Percentiles rank a stretch among this genome's conserved stretches.
phyloP scores from a whole-genome alignment of 2,329 filamentous ascomycete species.

The Botrytis byssoidea region DNA sequence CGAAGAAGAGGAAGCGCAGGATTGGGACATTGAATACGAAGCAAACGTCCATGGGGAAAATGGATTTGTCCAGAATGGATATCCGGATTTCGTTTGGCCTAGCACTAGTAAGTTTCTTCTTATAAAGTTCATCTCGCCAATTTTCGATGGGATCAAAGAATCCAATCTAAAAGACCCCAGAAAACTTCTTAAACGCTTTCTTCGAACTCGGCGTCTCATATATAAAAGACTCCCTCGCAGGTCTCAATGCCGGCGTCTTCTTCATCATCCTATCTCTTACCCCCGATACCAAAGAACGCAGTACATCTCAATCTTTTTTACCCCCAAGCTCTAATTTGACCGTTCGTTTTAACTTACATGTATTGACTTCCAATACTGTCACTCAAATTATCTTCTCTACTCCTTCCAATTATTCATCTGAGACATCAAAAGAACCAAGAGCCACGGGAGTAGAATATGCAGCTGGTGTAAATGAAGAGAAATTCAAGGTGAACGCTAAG shows the following conservation, averaged over 20 bases:
- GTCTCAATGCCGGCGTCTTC: slow-evolving; percentile 1
- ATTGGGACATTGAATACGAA: slow-evolving; percentile 23
- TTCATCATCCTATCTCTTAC: slow-evolving; percentile 4
- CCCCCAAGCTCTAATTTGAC: background rate
- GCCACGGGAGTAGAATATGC: background rate
- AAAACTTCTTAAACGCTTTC: slow-evolving; percentile 42
- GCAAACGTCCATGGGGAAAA: slow-evolving; percentile 29
- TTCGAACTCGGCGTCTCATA: slow-evolving; percentile 41
- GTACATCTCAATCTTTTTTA: slow-evolving; percentile 12
- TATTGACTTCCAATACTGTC: slow-evolving; percentile 7
- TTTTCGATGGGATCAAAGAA: slow-evolving; percentile 36
- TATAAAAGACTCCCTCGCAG: slow-evolving; percentile 36
- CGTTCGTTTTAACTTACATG: slow-evolving; percentile 6
- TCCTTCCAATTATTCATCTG: background rate
- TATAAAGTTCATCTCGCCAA: background rate
- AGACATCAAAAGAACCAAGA: background rate
- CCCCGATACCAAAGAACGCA: background rate
- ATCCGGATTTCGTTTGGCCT: slow-evolving; percentile 13
- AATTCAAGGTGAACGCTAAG: slow-evolving; percentile 24
- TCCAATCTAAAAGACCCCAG: slow-evolving; percentile 30
- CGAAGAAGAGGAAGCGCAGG: background rate
- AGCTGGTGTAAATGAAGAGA: background rate
- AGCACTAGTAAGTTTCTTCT: slow-evolving; percentile 4
- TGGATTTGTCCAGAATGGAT: slow-evolving; percentile 2
- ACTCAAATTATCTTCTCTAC: slow-evolving; percentile 6